Evolutionary conservation across 2,329 filamentous ascomycete species (phyloP).

Genomic region (Dactylellina haptotyla): DNA sequence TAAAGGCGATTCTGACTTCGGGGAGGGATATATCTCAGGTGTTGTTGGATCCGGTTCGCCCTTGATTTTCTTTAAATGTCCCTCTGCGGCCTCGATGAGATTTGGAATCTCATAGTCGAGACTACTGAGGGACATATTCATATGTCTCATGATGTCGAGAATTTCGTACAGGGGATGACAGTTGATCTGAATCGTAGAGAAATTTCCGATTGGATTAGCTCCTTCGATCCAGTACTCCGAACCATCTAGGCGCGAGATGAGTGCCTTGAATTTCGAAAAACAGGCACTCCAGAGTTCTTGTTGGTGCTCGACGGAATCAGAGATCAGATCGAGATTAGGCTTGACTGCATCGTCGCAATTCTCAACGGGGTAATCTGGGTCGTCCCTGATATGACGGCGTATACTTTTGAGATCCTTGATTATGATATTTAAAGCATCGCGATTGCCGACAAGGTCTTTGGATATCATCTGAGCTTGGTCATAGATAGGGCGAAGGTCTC

Average conservation of each 20-base stretch:
- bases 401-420: neutral
- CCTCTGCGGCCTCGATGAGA: neutral
- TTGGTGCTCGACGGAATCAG: neutral
- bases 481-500: neutral
- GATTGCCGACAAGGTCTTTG: neutral
- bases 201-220: neutral
- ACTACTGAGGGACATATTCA: neutral
- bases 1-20: no score
- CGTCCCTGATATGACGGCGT: no score
- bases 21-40: neutral
- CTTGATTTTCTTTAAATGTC: neutral
- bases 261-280: neutral
- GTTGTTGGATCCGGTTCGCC: neutral
- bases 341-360: neutral
- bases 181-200: neutral
- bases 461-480: conserved; percentile 1
- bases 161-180: neutral
- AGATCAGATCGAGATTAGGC: neutral
- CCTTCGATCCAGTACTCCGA: neutral
- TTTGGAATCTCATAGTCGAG: conserved; percentile 1
- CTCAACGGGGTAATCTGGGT: neutral
- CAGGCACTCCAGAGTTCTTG: neutral
- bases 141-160: neutral
- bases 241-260: neutral
- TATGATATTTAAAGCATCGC: neutral